Conservation (phyloP, 768 basidiomycete genomes). For the Dacryopinax primogenitus region DNA sequence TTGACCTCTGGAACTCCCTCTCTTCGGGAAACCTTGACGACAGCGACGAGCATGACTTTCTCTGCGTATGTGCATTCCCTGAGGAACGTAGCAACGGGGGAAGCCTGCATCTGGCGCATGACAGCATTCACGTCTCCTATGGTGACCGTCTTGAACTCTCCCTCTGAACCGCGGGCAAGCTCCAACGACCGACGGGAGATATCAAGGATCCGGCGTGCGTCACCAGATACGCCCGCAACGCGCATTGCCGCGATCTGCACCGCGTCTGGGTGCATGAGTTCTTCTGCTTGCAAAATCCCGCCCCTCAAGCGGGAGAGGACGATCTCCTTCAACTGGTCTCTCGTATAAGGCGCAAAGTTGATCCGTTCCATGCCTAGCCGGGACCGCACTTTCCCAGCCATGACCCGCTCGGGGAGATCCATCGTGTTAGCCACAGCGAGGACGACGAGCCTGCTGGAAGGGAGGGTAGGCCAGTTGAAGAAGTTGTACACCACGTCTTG, state of each 20-base stretch:
- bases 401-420: conserved; percentile 89
- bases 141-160: conserved; percentile 36
- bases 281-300: conserved; percentile 31
- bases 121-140: conserved; percentile 66
- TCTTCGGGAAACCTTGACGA: conserved; percentile 67
- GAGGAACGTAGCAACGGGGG: conserved; percentile 74
- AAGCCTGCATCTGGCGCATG: conserved; percentile 76
- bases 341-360: conserved; percentile 82
- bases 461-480: conserved; percentile 96
- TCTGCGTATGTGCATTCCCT: conserved; percentile 78
- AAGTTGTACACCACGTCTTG: conserved; percentile 99
- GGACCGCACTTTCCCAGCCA: conserved; percentile 84
- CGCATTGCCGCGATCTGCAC: conserved; percentile 74
- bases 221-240: conserved; percentile 74
- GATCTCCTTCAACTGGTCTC: conserved; percentile 66
- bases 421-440: conserved; percentile 97
- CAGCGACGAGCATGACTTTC: conserved; percentile 69
- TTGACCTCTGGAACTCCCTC: conserved; percentile 80
- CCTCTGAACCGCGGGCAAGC: conserved; percentile 38
- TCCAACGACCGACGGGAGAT: conserved; percentile 85
- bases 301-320: conserved; percentile 66
- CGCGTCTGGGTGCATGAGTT: conserved; percentile 45
- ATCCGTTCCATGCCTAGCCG: conserved; percentile 83
- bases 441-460: conserved; percentile 78
- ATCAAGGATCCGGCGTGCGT: conserved; percentile 85